phyloP scores from a whole-genome alignment of 208 protist species.

The Crithidia acanthocephali region DNA sequence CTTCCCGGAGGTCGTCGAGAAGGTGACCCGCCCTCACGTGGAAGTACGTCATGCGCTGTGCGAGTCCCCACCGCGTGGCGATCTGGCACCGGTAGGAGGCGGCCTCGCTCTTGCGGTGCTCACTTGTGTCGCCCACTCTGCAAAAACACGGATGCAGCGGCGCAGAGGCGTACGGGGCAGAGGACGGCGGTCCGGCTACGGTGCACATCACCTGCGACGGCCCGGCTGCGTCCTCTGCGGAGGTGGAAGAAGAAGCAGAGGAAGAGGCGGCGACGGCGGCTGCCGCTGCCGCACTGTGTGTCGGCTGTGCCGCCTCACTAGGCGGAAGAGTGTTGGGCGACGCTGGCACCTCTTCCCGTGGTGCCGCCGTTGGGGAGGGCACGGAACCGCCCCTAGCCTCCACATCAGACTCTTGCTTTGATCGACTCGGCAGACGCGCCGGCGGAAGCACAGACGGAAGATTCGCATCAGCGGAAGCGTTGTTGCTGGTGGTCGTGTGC shows the following conservation, averaged over 20 bases:
- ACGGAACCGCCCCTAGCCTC: no score
- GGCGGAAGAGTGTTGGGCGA: no score
- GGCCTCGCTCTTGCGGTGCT: neutral
- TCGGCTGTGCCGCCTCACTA: neutral
- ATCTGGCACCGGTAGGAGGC: conserved; percentile 31
- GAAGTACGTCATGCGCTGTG: conserved; percentile 39
- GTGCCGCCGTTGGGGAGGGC: no score
- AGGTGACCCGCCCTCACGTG: conserved; percentile 34
- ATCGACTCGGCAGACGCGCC: no score
- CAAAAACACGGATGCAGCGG: conserved; percentile 4
- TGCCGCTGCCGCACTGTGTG: neutral
- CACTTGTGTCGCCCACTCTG: neutral
- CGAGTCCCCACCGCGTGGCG: conserved; percentile 40
- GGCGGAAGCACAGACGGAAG: no score
- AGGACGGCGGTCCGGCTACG: neutral
- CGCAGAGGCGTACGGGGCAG: neutral
- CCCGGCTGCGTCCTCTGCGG: conserved; percentile 8
- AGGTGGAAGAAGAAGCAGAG: neutral
- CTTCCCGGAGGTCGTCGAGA: conserved; percentile 44
- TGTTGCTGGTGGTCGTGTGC: no score
- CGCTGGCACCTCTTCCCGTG: no score
- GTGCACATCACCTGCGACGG: conserved; percentile 22
- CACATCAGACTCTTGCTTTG: no score
- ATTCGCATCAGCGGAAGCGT: no score
- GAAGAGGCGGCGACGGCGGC: neutral